These are phyloP conservation scores for Amaranthus cruentus DNA, from an alignment of 148 eudicot genomes.

Conservation along the genomic window DNA sequence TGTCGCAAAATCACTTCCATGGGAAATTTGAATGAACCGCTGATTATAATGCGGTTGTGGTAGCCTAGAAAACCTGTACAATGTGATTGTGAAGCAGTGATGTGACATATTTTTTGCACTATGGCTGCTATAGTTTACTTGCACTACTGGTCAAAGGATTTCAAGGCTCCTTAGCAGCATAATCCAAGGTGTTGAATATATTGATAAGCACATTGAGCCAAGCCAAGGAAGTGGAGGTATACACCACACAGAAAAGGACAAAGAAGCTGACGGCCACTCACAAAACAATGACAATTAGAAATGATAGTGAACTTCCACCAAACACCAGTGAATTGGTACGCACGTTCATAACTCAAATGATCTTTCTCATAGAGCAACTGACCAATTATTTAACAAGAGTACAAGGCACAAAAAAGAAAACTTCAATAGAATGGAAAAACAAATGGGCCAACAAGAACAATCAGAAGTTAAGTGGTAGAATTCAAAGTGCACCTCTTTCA, in stretches of 20 bases:
- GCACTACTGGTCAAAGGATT: too few relatives aligned
- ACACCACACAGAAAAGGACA: neutral
- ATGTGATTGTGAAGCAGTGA: too few relatives aligned
- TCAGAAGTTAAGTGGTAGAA: neutral
- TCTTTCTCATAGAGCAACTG: neutral
- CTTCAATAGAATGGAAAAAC: neutral
- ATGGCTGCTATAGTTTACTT: too few relatives aligned
- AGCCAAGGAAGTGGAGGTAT: neutral
- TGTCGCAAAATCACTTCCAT: too few relatives aligned
- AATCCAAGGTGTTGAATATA: too few relatives aligned
- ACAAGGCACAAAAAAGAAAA: neutral
- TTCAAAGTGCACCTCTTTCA: constrained; percentile 44
- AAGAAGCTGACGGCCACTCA: neutral
- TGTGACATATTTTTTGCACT: too few relatives aligned
- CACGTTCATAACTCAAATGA: neutral
- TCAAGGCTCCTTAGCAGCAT: too few relatives aligned
- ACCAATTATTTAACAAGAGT: neutral
- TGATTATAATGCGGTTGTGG: too few relatives aligned
- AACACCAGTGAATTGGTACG: neutral
- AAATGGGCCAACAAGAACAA: neutral
- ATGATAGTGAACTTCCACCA: neutral
- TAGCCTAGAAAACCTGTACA: too few relatives aligned
- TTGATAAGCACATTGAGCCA: neutral
- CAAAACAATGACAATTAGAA: neutral
- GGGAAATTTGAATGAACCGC: too few relatives aligned